Evolutionary conservation across 345 rosid genomes (phyloP).

Genomic region (Iberis pinnata): DNA sequence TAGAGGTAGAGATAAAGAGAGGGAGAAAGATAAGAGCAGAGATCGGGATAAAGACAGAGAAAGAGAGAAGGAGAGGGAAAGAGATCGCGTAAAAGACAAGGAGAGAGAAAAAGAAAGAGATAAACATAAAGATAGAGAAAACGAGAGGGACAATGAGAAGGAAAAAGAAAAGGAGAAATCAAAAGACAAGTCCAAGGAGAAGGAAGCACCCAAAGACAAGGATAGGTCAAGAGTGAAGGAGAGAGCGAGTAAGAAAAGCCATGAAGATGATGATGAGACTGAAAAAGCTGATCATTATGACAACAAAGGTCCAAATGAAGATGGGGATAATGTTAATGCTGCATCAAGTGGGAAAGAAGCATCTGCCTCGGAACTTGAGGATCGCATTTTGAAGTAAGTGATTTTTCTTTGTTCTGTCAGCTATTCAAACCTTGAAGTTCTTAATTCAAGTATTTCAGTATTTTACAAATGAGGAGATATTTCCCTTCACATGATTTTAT

Average conservation of each 20-base stretch:
- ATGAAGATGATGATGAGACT: slow-evolving; percentile 44
- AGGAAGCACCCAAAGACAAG: slow-evolving; percentile 35
- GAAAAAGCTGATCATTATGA: slow-evolving; percentile 41
- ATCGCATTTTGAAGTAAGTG: slow-evolving; percentile 67
- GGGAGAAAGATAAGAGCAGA: slow-evolving; percentile 40
- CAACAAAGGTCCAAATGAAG: slow-evolving; percentile 33
- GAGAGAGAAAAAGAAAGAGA: slow-evolving; percentile 33
- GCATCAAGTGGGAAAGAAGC: slow-evolving; percentile 32
- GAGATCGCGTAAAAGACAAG: slow-evolving; percentile 38
- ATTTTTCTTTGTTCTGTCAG: slow-evolving; percentile 7
- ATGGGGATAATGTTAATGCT: slow-evolving; percentile 30
- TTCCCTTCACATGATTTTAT: neutral
- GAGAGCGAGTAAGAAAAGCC: slow-evolving; percentile 41
- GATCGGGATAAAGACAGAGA: slow-evolving; percentile 33
- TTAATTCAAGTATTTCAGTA: neutral
- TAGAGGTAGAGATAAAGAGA: slow-evolving; percentile 34
- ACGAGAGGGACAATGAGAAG: slow-evolving; percentile 25
- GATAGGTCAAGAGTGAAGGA: slow-evolving; percentile 43
- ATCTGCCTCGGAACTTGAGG: slow-evolving; percentile 40
- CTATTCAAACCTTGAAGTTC: neutral
- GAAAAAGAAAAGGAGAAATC: slow-evolving; percentile 22
- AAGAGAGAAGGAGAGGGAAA: slow-evolving; percentile 23
- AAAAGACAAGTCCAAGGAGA: slow-evolving; percentile 28
- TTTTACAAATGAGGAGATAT: neutral
- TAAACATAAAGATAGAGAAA: slow-evolving; percentile 39